Base-by-base conservation (phyloP, 2,329 filamentous ascomycete genomes). In the Dothiorella sarmentorum region DNA sequence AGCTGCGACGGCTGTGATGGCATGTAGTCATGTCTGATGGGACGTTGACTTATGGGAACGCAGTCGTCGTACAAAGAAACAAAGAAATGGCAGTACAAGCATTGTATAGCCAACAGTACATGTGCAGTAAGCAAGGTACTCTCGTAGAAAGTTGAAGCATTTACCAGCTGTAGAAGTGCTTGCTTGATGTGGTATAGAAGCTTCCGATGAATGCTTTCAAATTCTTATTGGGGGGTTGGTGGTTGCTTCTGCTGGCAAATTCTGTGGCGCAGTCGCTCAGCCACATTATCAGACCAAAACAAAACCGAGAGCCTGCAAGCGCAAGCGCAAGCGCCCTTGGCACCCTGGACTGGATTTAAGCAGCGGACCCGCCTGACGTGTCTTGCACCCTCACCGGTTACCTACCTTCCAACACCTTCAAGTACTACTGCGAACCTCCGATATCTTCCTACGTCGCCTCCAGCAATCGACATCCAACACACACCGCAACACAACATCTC, bases 321-420 rank as follows among this genome's bases (percentile, higher is more conserved):
- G 47, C 47, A 24, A 31, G 31, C 31, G 27, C 31, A 7, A 13
- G 31, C 31, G 49, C 33, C 33, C 49, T 40, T 40, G 49, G 49
- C 49, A 53, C 49, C 45, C 45, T n/a, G n/a, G n/a, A n/a, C n/a
- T 40, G 10, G 24, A 22, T 40, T 53, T 53, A 53, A 40, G 35
- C 49, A 53, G 20, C 31, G 47, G 47, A 37, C 47, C 47, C 47
- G 47, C 47, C 49, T 53, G 49, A 53, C 49, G 49, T 53, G 49
- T 40, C 26, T 31, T 15, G n/a, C 24, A 22, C 33, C n/a, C 10
- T 31, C 40, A 33, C 43, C 47, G 31, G 27, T 38, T 20, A 18
- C 40, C 26, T 35, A 7, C 24, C n/a, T n/a, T n/a, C 24, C 53
- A 15, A 33, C 59, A 51, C 24, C 38, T n/a, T 56, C 38, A 35